Conservation (phyloP, 768 basidiomycete species). For the Coprinopsis sp. region DNA sequence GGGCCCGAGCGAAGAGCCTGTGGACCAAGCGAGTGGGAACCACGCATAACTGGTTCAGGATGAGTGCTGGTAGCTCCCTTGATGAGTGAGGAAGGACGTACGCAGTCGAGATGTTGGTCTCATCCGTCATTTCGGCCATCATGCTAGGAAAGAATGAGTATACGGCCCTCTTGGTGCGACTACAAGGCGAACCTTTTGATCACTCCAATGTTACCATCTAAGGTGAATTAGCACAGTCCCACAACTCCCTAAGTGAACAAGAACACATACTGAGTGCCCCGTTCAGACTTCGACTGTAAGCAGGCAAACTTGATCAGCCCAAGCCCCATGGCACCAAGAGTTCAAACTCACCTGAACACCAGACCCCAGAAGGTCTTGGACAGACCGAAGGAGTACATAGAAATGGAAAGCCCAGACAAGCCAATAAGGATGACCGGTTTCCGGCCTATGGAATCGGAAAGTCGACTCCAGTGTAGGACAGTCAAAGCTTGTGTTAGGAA, state of each 20-base stretch:
- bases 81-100: constrained; percentile 7
- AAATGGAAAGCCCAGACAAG: constrained; percentile 55
- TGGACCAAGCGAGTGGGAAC: constrained; percentile 50
- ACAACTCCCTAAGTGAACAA: neutral
- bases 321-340: neutral
- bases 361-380: constrained; percentile 65
- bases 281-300: constrained; percentile 62
- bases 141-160: constrained; percentile 37
- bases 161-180: neutral
- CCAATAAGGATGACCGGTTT: constrained; percentile 71
- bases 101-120: constrained; percentile 60
- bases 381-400: constrained; percentile 73
- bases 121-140: constrained; percentile 69
- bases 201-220: constrained; percentile 59
- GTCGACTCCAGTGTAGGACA: constrained; percentile 69
- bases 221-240: constrained; percentile 3
- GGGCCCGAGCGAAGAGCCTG: constrained; percentile 33
- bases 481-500: constrained; percentile 70
- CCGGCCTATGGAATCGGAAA: constrained; percentile 69
- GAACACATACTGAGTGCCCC: constrained; percentile 57
- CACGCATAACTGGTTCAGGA: constrained; percentile 45
- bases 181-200: constrained; percentile 44
- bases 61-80: neutral
- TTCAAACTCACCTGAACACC: constrained; percentile 39
- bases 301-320: constrained; percentile 4